Base-by-base conservation (phyloP, 2,329 filamentous ascomycete species). In the Mycogone perniciosa region DNA sequence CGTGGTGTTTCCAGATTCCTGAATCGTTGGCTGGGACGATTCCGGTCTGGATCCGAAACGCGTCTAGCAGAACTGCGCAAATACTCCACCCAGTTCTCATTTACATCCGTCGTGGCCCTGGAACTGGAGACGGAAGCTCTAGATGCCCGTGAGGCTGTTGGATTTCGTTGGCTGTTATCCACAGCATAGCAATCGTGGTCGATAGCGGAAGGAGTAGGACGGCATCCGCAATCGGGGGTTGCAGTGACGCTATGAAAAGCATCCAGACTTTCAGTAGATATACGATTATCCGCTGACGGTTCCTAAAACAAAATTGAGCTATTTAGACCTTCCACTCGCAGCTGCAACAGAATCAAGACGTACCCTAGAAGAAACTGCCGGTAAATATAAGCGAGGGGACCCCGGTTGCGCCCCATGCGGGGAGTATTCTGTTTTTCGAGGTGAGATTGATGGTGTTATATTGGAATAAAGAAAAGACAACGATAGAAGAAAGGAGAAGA, bases 351-450 rank as follows among this genome's bases (percentile, higher is more conserved):
- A 35, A 11, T 31, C 4, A 13, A 13, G n/a, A 42, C 48, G 31
- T 40, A 50, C 48, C 20, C 20, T n/a, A 46, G 20, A 10, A 45
- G 10, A 43, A 40, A 41, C 11, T 27, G 44, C 31, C 41, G 38
- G 38, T 51, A 7, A 1, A 42, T 7, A 7, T 40, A 7, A 1
- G 31, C 6, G 10, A 46, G 42, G 31, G n/a, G 1, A 35, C 1
- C 4, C 48, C 43, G 3, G 48, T 51, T 5, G 44, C 3, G 7
- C 48, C 43, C 48, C 48, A 51, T 11, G 37, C 44, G 8, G 46
- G 30, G 8, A 51, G 26, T 4, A 41, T 37, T 26, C 48, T 51
- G 31, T 26, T 20, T 38, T 4, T 7, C 5, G 9, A 49, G 0
- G 27, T 49, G 1, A 49, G 40, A 26, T 26, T n/a, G 1, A 4